phyloP scores from a whole-genome alignment of 306 rosid genomes.

The Vigna hirtella region DNA sequence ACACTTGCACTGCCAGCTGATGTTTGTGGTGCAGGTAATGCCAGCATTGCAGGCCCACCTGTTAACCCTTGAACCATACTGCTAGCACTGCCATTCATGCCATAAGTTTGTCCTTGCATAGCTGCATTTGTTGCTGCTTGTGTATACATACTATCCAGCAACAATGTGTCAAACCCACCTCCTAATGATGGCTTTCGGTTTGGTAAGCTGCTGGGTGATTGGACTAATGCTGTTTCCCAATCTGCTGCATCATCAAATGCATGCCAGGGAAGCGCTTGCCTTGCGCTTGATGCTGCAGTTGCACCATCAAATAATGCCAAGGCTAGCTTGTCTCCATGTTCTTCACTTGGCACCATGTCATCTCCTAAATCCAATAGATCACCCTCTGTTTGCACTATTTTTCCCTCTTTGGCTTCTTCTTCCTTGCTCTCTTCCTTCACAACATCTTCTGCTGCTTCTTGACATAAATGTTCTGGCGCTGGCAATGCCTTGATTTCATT shows the following conservation, averaged over 20 bases:
- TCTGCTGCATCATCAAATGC: conserved; percentile 67
- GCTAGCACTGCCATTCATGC: conserved; percentile 72
- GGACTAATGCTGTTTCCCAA: conserved; percentile 82
- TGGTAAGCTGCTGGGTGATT: conserved; percentile 62
- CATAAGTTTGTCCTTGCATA: conserved; percentile 51
- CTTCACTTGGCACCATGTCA: conserved; percentile 37
- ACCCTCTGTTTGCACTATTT: conserved; percentile 50
- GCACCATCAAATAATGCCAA: conserved; percentile 74
- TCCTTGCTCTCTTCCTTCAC: conserved; percentile 35
- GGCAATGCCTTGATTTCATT: conserved; percentile 77
- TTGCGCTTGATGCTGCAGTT: conserved; percentile 19
- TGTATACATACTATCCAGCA: conserved; percentile 81
- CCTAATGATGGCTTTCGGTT: conserved; percentile 62
- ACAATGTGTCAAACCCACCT: conserved; percentile 72
- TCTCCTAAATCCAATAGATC: conserved; percentile 71
- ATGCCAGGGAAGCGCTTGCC: conserved; percentile 64
- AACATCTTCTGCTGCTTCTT: conserved; percentile 42
- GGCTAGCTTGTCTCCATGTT: conserved; percentile 62
- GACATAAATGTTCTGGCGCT: conserved; percentile 57
- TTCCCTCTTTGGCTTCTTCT: conserved; percentile 38
- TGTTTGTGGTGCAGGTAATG: conserved; percentile 76
- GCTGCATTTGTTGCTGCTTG: conserved; percentile 50
- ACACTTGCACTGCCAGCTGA: background rate
- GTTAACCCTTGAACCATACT: conserved; percentile 69
- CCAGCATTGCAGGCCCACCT: conserved; percentile 66